These are phyloP conservation scores for Heterobasidion occidentale DNA, from an alignment of 1,284 basidiomycete species.

Conservation along the genomic window DNA sequence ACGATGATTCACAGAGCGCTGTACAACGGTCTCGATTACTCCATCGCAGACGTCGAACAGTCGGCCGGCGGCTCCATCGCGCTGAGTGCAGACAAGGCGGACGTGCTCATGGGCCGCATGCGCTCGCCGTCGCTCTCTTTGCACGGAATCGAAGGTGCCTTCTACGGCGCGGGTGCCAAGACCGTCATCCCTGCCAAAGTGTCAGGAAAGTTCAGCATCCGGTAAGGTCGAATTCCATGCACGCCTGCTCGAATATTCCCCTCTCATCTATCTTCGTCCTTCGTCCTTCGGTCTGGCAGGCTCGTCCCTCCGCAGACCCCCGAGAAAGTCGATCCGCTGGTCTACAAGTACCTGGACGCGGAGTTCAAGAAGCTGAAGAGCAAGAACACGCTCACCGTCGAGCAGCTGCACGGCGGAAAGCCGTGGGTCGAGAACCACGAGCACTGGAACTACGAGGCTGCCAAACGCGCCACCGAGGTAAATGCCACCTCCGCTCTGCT, in stretches of 20 bases:
- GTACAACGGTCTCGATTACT: constrained; percentile 76
- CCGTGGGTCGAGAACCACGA: constrained; percentile 83
- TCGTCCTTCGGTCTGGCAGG: constrained; percentile 22
- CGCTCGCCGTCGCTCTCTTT: constrained; percentile 83
- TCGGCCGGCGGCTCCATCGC: constrained; percentile 76
- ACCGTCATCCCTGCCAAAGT: constrained; percentile 94
- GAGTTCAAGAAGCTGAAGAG: constrained; percentile 82
- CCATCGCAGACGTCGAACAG: constrained; percentile 68
- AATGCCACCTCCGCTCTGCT: neutral
- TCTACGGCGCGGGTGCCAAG: constrained; percentile 83
- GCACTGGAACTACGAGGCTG: constrained; percentile 96
- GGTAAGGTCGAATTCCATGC: constrained; percentile 36
- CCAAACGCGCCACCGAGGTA: constrained; percentile 75
- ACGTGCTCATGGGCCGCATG: constrained; percentile 90
- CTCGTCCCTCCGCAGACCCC: constrained; percentile 89
- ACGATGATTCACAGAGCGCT: constrained; percentile 32
- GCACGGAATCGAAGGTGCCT: constrained; percentile 97
- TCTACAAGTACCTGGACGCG: constrained; percentile 61
- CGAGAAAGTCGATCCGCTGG: constrained; percentile 64
- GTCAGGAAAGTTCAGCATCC: constrained; percentile 90
- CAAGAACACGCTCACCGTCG: constrained; percentile 71
- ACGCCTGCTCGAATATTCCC: neutral
- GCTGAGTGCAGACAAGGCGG: constrained; percentile 74
- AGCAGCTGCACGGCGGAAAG: constrained; percentile 76
- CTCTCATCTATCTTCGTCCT: neutral